Conservation (phyloP, 768 basidiomycete genomes). For the Tubosaeta sp. region DNA sequence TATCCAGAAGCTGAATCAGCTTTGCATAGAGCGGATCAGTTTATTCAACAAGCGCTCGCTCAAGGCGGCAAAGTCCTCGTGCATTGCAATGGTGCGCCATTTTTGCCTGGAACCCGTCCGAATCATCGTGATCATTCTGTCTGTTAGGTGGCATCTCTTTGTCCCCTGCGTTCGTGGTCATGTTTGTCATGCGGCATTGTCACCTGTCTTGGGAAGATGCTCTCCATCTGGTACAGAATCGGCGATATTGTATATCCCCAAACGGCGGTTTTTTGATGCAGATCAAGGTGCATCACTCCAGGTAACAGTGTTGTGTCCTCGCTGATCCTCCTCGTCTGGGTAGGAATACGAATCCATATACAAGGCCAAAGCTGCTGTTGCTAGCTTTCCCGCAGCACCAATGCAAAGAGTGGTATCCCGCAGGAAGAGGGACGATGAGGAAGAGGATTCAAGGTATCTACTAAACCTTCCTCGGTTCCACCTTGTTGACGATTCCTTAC, state of each 20-base stretch:
- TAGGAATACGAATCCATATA: constrained; percentile 95
- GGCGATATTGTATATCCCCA: constrained; percentile 90
- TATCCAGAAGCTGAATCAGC: neutral
- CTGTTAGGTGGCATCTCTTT: constrained; percentile 76
- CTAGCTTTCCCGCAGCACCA: constrained; percentile 45
- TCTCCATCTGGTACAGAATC: constrained; percentile 81
- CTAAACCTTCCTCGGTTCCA: neutral
- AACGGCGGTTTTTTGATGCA: constrained; percentile 90
- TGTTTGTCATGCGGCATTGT: constrained; percentile 89
- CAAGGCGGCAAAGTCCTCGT: constrained; percentile 75
- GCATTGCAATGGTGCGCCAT: constrained; percentile 74
- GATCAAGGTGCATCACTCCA: constrained; percentile 60
- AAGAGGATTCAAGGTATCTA: constrained; percentile 50
- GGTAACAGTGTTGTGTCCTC: neutral
- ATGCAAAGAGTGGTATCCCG: constrained; percentile 43
- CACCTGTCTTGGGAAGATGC: constrained; percentile 85
- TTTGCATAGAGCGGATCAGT: constrained; percentile 58
- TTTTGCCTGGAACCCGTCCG: neutral
- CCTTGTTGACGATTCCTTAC: neutral
- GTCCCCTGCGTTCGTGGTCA: constrained; percentile 85
- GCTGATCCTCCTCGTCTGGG: constrained; percentile 1
- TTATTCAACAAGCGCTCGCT: constrained; percentile 62
- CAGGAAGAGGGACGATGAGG: constrained; percentile 73
- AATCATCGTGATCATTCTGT: neutral
- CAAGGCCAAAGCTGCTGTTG: constrained; percentile 68